phyloP scores from a whole-genome alignment of 176 grass and related monocot species.

The Carex cristatella region DNA sequence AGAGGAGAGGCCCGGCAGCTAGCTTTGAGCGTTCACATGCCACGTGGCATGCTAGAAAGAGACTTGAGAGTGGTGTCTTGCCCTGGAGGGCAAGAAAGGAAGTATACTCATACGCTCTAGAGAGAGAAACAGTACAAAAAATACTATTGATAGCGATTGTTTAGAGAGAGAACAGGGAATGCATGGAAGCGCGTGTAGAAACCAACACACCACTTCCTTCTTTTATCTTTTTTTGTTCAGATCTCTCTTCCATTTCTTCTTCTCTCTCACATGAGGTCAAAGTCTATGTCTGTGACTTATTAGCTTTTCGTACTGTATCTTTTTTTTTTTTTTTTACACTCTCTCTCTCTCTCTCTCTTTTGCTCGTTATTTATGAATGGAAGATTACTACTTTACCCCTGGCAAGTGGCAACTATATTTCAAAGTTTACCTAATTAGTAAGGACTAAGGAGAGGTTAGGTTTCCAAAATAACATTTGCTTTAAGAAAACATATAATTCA shows the following conservation, averaged over 20 bases:
- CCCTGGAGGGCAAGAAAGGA: conserved; percentile 15
- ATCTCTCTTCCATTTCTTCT: not conserved
- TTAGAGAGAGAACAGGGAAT: conserved; percentile 10
- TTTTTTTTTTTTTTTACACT: conserved; percentile 22
- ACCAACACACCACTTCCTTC: conserved; percentile 5
- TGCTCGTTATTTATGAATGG: not conserved
- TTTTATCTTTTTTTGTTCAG: conserved; percentile 1
- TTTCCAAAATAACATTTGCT: not conserved
- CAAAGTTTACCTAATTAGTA: not conserved
- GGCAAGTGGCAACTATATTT: not conserved
- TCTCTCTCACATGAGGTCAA: conserved; percentile 33
- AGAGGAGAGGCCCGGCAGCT: conserved; percentile 12
- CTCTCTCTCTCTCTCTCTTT: not conserved
- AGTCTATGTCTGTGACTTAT: conserved; percentile 19
- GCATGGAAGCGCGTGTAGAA: conserved; percentile 11
- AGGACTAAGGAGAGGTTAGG: not conserved
- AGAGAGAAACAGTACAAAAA: conserved; percentile 9
- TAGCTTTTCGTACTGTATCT: conserved; percentile 34
- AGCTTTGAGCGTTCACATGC: not conserved
- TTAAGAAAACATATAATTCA: not conserved
- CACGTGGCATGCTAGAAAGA: conserved; percentile 27
- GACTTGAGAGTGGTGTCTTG: conserved; percentile 24
- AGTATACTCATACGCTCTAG: not conserved
- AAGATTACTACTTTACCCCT: conserved; percentile 16
- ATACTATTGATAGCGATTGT: conserved; percentile 10